phyloP scores from a whole-genome alignment of 345 rosid genomes.

The Bretschneidera sinensis region DNA sequence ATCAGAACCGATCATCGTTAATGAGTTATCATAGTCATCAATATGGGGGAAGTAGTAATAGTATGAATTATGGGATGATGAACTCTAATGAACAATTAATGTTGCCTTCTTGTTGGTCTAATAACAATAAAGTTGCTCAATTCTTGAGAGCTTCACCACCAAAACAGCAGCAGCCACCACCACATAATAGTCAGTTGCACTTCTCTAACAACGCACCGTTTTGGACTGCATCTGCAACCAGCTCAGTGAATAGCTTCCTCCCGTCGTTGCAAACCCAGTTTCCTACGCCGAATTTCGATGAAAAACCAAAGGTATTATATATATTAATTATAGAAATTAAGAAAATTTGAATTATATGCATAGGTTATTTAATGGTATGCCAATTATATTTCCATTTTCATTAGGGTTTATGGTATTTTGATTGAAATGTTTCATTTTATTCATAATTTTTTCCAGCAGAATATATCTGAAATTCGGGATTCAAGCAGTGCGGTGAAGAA shows the following conservation, averaged over 20 bases:
- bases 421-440: constrained; percentile 3
- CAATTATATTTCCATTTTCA: too few relatives aligned
- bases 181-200: constrained; percentile 48
- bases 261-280: constrained; percentile 56
- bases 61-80: constrained; percentile 4
- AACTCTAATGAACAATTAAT: constrained; percentile 28
- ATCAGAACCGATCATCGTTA: constrained; percentile 18
- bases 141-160: constrained; percentile 67
- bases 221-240: constrained; percentile 68
- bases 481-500: constrained; percentile 52
- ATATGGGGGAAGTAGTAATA: too few relatives aligned
- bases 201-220: constrained; percentile 90
- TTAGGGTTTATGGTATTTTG: constrained; percentile 24
- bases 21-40: too few relatives aligned
- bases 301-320: constrained; percentile 51
- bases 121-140: constrained; percentile 47
- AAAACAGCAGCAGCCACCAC: too few relatives aligned
- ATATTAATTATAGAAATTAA: too few relatives aligned
- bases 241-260: constrained; percentile 49
- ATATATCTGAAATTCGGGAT: constrained; percentile 48
- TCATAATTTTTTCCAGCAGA: constrained; percentile 21
- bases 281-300: constrained; percentile 39
- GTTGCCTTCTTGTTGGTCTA: constrained; percentile 48
- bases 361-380: too few relatives aligned
- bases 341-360: too few relatives aligned